These are phyloP conservation scores for Phytophthora pini DNA, from an alignment of 352 stramenopile genomes.

Conservation along the genomic window DNA sequence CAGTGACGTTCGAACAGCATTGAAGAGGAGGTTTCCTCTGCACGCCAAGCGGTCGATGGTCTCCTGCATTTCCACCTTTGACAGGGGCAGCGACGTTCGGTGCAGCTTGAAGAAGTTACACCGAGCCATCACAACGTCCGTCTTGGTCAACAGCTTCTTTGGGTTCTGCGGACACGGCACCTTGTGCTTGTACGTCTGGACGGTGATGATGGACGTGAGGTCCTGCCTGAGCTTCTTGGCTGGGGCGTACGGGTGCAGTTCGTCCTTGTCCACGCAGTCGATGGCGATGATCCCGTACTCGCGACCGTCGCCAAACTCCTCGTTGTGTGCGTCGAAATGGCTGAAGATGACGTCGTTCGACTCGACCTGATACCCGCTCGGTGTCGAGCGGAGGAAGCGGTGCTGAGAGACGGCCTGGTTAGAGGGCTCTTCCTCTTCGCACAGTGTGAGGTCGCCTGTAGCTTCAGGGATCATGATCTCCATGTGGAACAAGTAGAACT, in stretches of 20 bases:
- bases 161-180: conserved; percentile 10
- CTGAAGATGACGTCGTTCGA: conserved; percentile 37
- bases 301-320: conserved; percentile 24
- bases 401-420: conserved; percentile 31
- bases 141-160: conserved; percentile 25
- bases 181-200: conserved; percentile 30
- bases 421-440: conserved; percentile 25
- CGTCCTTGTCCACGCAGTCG: conserved; percentile 45
- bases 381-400: conserved; percentile 35
- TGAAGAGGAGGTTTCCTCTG: conserved; percentile 33
- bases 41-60: conserved; percentile 34
- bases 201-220: conserved; percentile 36
- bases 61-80: conserved; percentile 32
- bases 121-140: conserved; percentile 41
- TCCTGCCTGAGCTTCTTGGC: conserved; percentile 41
- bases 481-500: conserved; percentile 41
- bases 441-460: conserved; percentile 38
- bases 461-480: conserved; percentile 52
- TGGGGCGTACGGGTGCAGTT: conserved; percentile 39
- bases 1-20: conserved; percentile 26
- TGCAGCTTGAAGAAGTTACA: conserved; percentile 49
- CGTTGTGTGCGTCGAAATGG: conserved; percentile 35
- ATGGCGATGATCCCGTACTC: conserved; percentile 37
- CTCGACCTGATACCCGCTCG: conserved; percentile 35
- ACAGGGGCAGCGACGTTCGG: conserved; percentile 31